Evolutionary conservation across 2,329 filamentous ascomycete genomes (phyloP).

Genomic region (Fusarium nisikadoi): DNA sequence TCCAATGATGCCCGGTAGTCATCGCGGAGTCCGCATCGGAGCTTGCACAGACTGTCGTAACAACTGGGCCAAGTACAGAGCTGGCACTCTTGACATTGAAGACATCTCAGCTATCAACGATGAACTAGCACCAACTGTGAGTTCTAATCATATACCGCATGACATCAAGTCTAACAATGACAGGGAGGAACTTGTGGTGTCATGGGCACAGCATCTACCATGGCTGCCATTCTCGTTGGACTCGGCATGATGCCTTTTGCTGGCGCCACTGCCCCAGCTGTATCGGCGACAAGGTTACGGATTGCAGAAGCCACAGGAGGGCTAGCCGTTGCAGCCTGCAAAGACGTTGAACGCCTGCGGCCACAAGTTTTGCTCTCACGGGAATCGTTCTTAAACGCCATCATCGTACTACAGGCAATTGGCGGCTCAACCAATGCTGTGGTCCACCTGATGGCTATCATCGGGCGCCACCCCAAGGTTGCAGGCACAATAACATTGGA

Average conservation of each 20-base stretch:
- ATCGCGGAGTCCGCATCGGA: constrained; percentile 71
- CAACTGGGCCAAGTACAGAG: constrained; percentile 77
- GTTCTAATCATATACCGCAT: constrained; percentile 18
- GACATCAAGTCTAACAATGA: rapidly evolving
- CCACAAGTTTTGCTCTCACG: constrained; percentile 78
- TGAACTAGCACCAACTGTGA: constrained; percentile 75
- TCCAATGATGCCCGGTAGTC: constrained; percentile 79
- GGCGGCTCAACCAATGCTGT: constrained; percentile 89
- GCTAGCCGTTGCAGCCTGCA: constrained; percentile 73
- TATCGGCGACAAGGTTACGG: constrained; percentile 80
- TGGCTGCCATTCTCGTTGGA: constrained; percentile 85
- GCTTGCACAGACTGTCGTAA: constrained; percentile 81
- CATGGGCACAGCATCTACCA: constrained; percentile 93
- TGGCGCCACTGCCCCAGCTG: constrained; percentile 81
- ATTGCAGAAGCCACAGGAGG: constrained; percentile 80
- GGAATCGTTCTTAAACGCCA: constrained; percentile 83
- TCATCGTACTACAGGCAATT: constrained; percentile 86
- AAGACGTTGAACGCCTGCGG: constrained; percentile 72
- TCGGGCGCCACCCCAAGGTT: constrained; percentile 75
- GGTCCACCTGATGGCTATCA: constrained; percentile 87
- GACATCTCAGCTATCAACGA: constrained; percentile 77
- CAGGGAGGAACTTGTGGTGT: constrained; percentile 82
- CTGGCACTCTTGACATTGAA: constrained; percentile 74
- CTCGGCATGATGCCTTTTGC: constrained; percentile 84
- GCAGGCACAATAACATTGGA: constrained; percentile 73